Evolutionary conservation across 2,329 filamentous ascomycete genomes (phyloP).

Genomic region (Alternaria triticimaculans): DNA sequence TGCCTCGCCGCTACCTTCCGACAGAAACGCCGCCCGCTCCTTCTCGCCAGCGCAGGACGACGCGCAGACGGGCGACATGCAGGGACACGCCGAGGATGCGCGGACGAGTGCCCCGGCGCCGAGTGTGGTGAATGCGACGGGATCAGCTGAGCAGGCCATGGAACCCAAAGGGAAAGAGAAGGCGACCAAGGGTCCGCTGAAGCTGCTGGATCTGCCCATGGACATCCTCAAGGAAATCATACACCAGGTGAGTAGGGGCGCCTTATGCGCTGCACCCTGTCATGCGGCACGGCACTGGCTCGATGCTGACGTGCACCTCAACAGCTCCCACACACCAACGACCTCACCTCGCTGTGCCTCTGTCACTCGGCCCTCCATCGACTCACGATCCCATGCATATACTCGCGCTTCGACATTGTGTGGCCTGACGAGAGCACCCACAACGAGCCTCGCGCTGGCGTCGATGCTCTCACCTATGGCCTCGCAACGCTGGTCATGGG

Average conservation of each 20-base stretch:
- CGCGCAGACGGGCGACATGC: slow-evolving; percentile 23
- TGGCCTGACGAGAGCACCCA: slow-evolving; percentile 77
- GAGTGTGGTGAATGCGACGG: slow-evolving; percentile 8
- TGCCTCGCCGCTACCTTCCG: slow-evolving; percentile 36
- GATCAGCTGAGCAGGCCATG: slow-evolving; percentile 43
- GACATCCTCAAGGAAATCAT: slow-evolving; percentile 81
- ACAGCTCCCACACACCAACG: slow-evolving; percentile 80
- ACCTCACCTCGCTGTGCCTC: slow-evolving; percentile 77
- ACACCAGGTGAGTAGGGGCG: slow-evolving; percentile 66
- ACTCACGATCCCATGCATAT: slow-evolving; percentile 78
- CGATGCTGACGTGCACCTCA: slow-evolving; percentile 21
- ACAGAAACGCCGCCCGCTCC: slow-evolving; percentile 28
- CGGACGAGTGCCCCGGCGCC: slow-evolving; percentile 15
- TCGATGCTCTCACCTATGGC: slow-evolving; percentile 84
- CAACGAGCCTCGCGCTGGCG: slow-evolving; percentile 71
- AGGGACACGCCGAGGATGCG: slow-evolving; percentile 19
- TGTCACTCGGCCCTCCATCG: slow-evolving; percentile 79
- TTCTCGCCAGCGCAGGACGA: slow-evolving; percentile 31
- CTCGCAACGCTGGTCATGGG: slow-evolving; percentile 80
- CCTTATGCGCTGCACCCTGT: background rate
- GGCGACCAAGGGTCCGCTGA: slow-evolving; percentile 62
- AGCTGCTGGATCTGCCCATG: slow-evolving; percentile 75
- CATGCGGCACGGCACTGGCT: background rate
- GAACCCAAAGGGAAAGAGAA: slow-evolving; percentile 59
- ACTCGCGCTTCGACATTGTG: slow-evolving; percentile 85